phyloP scores from a whole-genome alignment of 768 basidiomycete genomes.

The Infundibulicybe gibba region DNA sequence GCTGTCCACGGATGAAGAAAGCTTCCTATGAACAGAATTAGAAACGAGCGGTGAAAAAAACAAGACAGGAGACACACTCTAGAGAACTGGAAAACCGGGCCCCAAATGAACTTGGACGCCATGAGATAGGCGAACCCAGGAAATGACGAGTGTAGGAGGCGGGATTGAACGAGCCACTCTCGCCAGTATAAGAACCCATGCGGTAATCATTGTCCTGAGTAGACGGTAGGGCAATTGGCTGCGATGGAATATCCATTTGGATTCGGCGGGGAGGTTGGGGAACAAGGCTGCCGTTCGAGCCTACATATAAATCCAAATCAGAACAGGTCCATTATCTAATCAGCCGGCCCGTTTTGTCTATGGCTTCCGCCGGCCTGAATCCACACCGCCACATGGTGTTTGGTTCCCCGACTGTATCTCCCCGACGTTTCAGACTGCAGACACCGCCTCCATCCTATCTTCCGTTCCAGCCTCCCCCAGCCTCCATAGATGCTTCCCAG shows the following conservation, averaged over 20 bases:
- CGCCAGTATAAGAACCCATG: slow-evolving; percentile 49
- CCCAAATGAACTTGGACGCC: slow-evolving; percentile 64
- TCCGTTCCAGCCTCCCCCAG: no score
- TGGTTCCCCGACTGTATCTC: no score
- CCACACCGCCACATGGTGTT: no score
- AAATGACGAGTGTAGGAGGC: slow-evolving; percentile 67
- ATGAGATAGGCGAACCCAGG: slow-evolving; percentile 71
- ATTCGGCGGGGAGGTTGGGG: slow-evolving; percentile 27
- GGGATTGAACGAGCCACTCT: slow-evolving; percentile 54
- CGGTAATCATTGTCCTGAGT: slow-evolving; percentile 23
- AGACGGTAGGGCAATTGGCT: slow-evolving; percentile 45
- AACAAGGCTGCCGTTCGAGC: slow-evolving; percentile 17
- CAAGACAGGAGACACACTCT: slow-evolving; percentile 49
- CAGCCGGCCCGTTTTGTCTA: no score
- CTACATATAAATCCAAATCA: no score
- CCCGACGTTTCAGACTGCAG: no score
- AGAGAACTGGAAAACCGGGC: slow-evolving; percentile 58
- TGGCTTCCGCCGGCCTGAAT: no score
- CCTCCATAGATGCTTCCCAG: no score
- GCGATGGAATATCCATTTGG: slow-evolving; percentile 18
- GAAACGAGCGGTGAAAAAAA: not conserved
- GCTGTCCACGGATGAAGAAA: slow-evolving; percentile 38
- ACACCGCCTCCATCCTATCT: no score
- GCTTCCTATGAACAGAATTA: not conserved
- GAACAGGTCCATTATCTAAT: no score